Base-by-base conservation (phyloP, 1,139 yeast genomes). In the Blastobotrys ciferrii region DNA sequence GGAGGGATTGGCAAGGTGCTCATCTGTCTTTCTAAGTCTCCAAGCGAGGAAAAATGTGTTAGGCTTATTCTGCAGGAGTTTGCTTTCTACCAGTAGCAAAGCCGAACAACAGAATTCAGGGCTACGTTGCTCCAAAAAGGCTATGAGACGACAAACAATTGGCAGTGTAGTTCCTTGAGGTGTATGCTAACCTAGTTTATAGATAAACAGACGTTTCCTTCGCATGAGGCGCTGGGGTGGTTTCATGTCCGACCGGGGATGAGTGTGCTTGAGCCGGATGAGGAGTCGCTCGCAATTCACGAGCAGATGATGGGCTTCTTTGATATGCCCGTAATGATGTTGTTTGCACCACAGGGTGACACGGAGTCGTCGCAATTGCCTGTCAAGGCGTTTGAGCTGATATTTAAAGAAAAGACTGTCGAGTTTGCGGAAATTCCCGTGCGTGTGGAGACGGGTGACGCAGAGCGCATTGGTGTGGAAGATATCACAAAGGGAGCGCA, bases 391-490 rank as follows among this genome's bases (percentile, higher is more conserved):
- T 67, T 54, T 42, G 68, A 65, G 45, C 54, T 64, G 30, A 52
- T 56, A 4, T 58, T 55, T 43, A 55, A 53, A 31, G 65, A 59
- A 14, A 48, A 46, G 28, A 49, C 48, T 17, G 45, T 52, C 2
- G 58, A 53, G 42, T 60, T 59, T 46, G 56, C 50, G 1, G 63
- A 58, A 46, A 55, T 63, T 14, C 53, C 56, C 3, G 57, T 61
- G 12, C 53, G 56, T 13, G 58, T 67, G 31, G 69, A 64, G 23
- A 60, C 68, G 1, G 65, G 59, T 4, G 69, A 66, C 43, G 69
- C 71, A 1, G 71, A 67, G 47, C 56, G 67, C 39, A 65, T 67
- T 32, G 71, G 68, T 1, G 65, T 67, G 7, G 65, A 66, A 32
- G 67, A 65, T 45, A 61, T 67, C 9, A 61, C 65, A 40, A 58